Conservation (phyloP, 1,284 basidiomycete species). For the Tilletia horrida region DNA sequence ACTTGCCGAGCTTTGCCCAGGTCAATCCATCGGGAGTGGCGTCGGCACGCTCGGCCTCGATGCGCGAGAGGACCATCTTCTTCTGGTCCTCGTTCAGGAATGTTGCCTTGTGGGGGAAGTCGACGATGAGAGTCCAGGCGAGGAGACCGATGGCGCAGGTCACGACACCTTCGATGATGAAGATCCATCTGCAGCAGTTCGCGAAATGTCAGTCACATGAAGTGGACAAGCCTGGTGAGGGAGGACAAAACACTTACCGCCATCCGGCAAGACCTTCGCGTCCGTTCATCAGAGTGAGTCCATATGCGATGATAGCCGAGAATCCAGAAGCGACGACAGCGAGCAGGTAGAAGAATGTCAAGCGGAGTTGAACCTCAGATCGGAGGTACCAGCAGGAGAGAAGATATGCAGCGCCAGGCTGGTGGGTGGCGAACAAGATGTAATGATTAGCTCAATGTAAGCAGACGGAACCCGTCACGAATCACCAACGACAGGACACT, state of each 20-base stretch:
- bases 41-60: slow-evolving; percentile 58
- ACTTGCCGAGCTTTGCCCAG: slow-evolving; percentile 48
- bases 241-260: not conserved
- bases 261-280: slow-evolving; percentile 24
- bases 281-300: slow-evolving; percentile 35
- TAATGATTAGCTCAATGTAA: not conserved
- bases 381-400: slow-evolving; percentile 59
- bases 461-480: not conserved
- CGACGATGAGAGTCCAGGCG: slow-evolving; percentile 45
- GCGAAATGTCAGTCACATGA: slow-evolving; percentile 22
- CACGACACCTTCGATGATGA: slow-evolving; percentile 33
- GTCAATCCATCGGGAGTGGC: slow-evolving; percentile 56
- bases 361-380: slow-evolving; percentile 56
- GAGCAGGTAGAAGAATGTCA: slow-evolving; percentile 57
- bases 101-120: slow-evolving; percentile 59
- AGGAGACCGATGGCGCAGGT: slow-evolving; percentile 36
- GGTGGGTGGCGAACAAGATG: not conserved
- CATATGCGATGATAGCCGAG: slow-evolving; percentile 57
- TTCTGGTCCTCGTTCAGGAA: slow-evolving; percentile 57
- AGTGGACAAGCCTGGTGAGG: no score
- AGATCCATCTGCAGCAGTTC: slow-evolving; percentile 40
- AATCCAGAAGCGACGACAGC: slow-evolving; percentile 55
- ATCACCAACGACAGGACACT: not conserved
- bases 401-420: slow-evolving; percentile 55
- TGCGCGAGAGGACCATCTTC: slow-evolving; percentile 55